These are phyloP conservation scores for Cicer judaicum DNA, from an alignment of 306 rosid species.

Conservation along the genomic window DNA sequence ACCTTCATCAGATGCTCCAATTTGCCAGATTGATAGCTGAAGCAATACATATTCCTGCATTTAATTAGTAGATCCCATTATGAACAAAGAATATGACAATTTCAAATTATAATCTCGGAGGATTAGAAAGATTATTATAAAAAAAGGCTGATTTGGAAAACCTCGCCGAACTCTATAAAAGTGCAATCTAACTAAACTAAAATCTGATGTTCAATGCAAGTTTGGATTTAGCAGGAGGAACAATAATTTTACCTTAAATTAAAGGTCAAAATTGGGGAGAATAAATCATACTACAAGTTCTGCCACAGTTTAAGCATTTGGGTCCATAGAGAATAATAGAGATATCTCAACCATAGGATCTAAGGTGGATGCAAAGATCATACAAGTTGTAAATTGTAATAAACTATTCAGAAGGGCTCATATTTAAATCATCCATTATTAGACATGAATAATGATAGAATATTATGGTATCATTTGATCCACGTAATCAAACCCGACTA, in stretches of 20 bases:
- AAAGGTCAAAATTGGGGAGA: not conserved
- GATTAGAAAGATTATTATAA: not conserved
- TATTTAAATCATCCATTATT: not conserved
- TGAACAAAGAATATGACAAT: slow-evolving; percentile 33
- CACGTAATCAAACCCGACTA: not conserved
- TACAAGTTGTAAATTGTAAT: not conserved
- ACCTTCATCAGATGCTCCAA: slow-evolving; percentile 99
- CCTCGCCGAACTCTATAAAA: slow-evolving; percentile 21
- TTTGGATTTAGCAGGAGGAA: not conserved
- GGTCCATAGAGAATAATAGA: not conserved
- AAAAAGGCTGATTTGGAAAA: slow-evolving; percentile 7
- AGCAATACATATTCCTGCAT: slow-evolving; percentile 93
- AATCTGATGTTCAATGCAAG: slow-evolving; percentile 20
- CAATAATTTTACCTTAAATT: not conserved
- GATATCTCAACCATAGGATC: slow-evolving; percentile 10
- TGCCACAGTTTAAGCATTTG: not conserved
- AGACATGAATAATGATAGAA: not conserved
- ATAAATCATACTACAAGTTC: not conserved
- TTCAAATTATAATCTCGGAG: slow-evolving; percentile 13
- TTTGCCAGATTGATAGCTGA: slow-evolving; percentile 95
- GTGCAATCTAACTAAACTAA: slow-evolving; percentile 9
- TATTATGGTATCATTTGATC: not conserved
- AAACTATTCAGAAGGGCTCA: not conserved
- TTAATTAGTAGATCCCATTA: slow-evolving; percentile 36
- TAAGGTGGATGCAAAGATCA: not conserved